phyloP scores from a whole-genome alignment of 768 basidiomycete genomes.

The Pleurotus giganteus region DNA sequence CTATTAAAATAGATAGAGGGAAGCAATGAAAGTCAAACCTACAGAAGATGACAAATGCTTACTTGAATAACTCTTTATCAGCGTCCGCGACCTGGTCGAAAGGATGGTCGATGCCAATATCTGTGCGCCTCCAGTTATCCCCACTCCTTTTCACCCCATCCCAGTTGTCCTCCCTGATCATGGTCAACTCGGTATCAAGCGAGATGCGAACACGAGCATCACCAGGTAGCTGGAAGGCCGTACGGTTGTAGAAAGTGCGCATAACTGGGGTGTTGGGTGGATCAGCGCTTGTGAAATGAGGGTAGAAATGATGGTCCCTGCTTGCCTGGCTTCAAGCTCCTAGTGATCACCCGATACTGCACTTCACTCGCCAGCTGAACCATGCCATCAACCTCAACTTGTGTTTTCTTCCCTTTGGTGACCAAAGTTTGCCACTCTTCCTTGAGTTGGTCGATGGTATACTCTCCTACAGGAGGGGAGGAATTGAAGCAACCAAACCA shows the following conservation, averaged over 20 bases:
- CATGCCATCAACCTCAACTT: slow-evolving; percentile 90
- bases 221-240: slow-evolving; percentile 97
- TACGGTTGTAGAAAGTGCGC: slow-evolving; percentile 98
- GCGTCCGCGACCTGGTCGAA: slow-evolving; percentile 72
- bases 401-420: slow-evolving; percentile 89
- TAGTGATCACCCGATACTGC: slow-evolving; percentile 84
- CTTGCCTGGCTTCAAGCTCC: slow-evolving; percentile 80
- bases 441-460: slow-evolving; percentile 71
- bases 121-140: slow-evolving; percentile 91
- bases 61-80: slow-evolving; percentile 95
- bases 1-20: slow-evolving; percentile 25
- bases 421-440: slow-evolving; percentile 86
- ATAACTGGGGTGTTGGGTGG: too few species aligned
- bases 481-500: neutral
- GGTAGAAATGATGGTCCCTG: slow-evolving; percentile 9
- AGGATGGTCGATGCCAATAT: slow-evolving; percentile 90
- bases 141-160: slow-evolving; percentile 75
- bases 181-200: slow-evolving; percentile 92
- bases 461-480: slow-evolving; percentile 36
- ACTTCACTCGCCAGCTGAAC: slow-evolving; percentile 97
- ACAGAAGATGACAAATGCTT: slow-evolving; percentile 16
- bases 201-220: slow-evolving; percentile 99
- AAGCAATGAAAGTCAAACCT: slow-evolving; percentile 7
- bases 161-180: slow-evolving; percentile 97
- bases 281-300: too few species aligned